A percentile compares a stretch with the other conserved stretches of the same genome.
Evolutionary conservation across 345 rosid genomes (phyloP).

Genomic region (Viola odorata): DNA sequence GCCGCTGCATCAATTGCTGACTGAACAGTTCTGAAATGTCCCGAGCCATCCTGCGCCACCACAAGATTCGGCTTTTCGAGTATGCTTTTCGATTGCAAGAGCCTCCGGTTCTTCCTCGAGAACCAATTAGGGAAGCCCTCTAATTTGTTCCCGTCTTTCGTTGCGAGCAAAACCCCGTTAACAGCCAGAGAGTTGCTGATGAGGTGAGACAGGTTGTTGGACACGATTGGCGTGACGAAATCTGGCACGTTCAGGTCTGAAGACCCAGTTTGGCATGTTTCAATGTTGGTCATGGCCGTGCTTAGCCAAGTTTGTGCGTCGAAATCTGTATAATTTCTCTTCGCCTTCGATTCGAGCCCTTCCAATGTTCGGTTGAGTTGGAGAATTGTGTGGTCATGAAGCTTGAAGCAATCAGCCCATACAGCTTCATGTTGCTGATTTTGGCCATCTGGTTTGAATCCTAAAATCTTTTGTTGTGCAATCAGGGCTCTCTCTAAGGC

Average conservation of each 20-base stretch:
- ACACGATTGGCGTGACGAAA: slow-evolving; percentile 37
- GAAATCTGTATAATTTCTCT: slow-evolving; percentile 34
- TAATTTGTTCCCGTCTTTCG: slow-evolving; percentile 11
- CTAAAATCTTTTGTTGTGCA: slow-evolving; percentile 25
- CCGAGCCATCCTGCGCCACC: slow-evolving; percentile 66
- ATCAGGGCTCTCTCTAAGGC: slow-evolving; percentile 47
- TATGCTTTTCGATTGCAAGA: slow-evolving; percentile 26
- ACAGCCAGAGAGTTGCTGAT: slow-evolving; percentile 59
- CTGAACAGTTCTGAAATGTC: slow-evolving; percentile 46
- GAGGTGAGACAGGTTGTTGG: slow-evolving; percentile 43
- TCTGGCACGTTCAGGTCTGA: slow-evolving; percentile 54
- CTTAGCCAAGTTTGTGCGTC: slow-evolving; percentile 92
- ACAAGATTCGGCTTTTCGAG: slow-evolving; percentile 36
- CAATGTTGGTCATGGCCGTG: slow-evolving; percentile 69
- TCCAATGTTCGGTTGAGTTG: slow-evolving; percentile 56
- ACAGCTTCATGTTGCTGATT: slow-evolving; percentile 34
- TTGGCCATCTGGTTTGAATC: slow-evolving; percentile 21
- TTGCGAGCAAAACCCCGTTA: slow-evolving; percentile 37
- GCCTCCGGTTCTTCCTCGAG: slow-evolving; percentile 28
- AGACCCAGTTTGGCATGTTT: slow-evolving; percentile 59
- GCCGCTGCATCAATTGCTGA: slow-evolving; percentile 61
- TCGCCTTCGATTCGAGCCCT: slow-evolving; percentile 21
- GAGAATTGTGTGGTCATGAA: slow-evolving; percentile 44
- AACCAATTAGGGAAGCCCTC: slow-evolving; percentile 44
- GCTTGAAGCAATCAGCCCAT: slow-evolving; percentile 59